Conservation (phyloP, 129 eudicot genomes). For the Flaveria robusta region DNA sequence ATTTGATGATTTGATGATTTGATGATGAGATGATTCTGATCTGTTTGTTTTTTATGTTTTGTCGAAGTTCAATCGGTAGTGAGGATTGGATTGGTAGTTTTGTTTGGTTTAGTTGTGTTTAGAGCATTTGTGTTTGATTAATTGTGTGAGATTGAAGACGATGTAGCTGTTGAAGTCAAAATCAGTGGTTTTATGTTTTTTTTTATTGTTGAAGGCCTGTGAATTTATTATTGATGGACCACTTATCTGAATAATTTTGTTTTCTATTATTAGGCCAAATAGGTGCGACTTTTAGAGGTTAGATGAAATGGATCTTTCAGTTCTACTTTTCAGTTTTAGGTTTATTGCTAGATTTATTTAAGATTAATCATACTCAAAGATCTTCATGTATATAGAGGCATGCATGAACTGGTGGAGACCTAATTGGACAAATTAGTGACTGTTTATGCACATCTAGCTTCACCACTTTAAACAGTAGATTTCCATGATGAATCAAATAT, state of each 20-base stretch:
- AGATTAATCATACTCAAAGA: not conserved
- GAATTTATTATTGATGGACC: slow-evolving; percentile 38
- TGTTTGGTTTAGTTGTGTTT: slow-evolving; percentile 1
- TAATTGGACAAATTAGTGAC: slow-evolving; percentile 13
- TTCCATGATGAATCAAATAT: slow-evolving; percentile 7
- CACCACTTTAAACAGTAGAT: slow-evolving; percentile 23
- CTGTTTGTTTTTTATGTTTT: not conserved
- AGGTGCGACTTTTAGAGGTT: slow-evolving; percentile 23
- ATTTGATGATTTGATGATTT: not conserved
- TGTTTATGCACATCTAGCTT: slow-evolving; percentile 20
- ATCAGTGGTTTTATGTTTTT: not conserved
- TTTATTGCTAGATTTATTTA: not conserved
- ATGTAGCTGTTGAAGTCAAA: slow-evolving; percentile 1
- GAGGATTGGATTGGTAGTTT: not conserved
- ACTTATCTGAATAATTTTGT: slow-evolving; percentile 25
- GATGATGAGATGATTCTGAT: slow-evolving; percentile 11
- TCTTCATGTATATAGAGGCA: not conserved
- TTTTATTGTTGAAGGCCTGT: slow-evolving; percentile 2
- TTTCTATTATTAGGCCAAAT: slow-evolving; percentile 24
- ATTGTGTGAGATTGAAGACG: slow-evolving; percentile 14
- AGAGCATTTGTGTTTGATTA: not conserved
- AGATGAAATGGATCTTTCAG: slow-evolving; percentile 22
- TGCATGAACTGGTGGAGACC: slow-evolving; percentile 24
- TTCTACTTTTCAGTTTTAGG: not conserved
- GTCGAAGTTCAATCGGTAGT: too few species aligned